Evolutionary conservation across 2,329 filamentous ascomycete genomes (phyloP).

Genomic region (Clonostachys byssicola): DNA sequence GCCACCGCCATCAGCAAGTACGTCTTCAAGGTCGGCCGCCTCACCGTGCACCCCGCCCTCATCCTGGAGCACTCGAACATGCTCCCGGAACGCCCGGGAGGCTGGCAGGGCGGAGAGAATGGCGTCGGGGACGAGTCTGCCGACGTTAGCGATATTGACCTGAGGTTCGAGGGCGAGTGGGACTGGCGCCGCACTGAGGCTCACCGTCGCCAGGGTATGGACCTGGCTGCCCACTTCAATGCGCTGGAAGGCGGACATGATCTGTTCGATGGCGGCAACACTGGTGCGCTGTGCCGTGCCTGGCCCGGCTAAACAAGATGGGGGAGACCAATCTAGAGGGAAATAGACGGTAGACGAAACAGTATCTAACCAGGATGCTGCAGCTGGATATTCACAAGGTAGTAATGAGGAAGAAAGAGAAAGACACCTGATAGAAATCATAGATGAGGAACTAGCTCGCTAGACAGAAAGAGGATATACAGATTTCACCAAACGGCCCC

Average conservation of each 20-base stretch:
- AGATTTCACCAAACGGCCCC: neutral
- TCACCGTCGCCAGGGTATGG: constrained; percentile 49
- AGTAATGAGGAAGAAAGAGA: neutral
- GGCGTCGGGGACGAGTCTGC: constrained; percentile 31
- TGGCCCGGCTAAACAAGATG: constrained; percentile 26
- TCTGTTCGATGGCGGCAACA: constrained; percentile 48
- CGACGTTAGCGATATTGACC: constrained; percentile 27
- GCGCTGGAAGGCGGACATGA: constrained; percentile 48
- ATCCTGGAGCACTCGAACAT: constrained; percentile 68
- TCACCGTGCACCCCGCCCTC: constrained; percentile 80
- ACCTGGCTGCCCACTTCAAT: constrained; percentile 50
- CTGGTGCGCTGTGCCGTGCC: constrained; percentile 47
- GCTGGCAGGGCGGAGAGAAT: constrained; percentile 47
- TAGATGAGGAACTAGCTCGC: neutral
- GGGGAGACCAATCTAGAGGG: neutral
- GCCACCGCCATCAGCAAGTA: constrained; percentile 76
- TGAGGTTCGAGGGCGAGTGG: constrained; percentile 37
- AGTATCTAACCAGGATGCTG: neutral
- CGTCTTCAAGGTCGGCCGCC: constrained; percentile 74
- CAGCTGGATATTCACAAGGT: no score
- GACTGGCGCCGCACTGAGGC: constrained; percentile 55
- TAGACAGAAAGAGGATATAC: neutral
- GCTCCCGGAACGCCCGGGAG: constrained; percentile 68
- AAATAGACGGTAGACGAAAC: neutral
- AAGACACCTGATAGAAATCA: neutral